phyloP scores from a whole-genome alignment of 305 asterid species.

The Fraxinus albicans region DNA sequence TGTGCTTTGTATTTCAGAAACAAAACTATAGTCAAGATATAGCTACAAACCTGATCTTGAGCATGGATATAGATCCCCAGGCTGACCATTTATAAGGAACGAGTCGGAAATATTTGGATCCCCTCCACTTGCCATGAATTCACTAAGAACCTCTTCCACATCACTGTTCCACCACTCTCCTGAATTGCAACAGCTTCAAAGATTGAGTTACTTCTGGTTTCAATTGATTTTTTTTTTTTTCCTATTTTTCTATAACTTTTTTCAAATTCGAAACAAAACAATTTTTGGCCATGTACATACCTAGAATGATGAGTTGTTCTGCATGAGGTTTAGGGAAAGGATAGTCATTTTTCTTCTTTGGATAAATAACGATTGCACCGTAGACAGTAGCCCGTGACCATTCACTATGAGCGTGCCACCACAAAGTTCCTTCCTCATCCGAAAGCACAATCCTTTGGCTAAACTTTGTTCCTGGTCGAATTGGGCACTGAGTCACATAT shows the following conservation, averaged over 20 bases:
- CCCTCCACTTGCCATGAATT: not conserved
- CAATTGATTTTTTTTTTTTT: not conserved
- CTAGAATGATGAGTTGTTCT: not conserved
- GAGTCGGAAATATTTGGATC: not conserved
- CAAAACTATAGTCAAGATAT: not conserved
- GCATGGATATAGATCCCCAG: not conserved
- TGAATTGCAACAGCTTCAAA: not conserved
- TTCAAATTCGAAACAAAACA: not conserved
- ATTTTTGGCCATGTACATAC: not conserved
- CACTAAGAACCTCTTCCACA: not conserved
- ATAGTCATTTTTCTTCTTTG: not conserved
- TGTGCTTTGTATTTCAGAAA: not conserved
- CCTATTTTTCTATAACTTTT: too few relatives aligned
- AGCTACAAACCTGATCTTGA: not conserved
- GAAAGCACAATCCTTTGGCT: slow-evolving; percentile 53
- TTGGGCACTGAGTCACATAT: slow-evolving; percentile 74
- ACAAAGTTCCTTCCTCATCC: slow-evolving; percentile 63
- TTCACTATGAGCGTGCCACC: slow-evolving; percentile 58
- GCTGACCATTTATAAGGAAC: not conserved
- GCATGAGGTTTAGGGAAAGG: not conserved
- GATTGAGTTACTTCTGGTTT: not conserved
- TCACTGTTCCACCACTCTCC: not conserved
- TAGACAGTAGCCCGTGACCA: slow-evolving; percentile 51
- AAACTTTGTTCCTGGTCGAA: slow-evolving; percentile 54
- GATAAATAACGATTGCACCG: not conserved